Evolutionary conservation across 257 asterid species (phyloP).

Genomic region (Striga asiatica): DNA sequence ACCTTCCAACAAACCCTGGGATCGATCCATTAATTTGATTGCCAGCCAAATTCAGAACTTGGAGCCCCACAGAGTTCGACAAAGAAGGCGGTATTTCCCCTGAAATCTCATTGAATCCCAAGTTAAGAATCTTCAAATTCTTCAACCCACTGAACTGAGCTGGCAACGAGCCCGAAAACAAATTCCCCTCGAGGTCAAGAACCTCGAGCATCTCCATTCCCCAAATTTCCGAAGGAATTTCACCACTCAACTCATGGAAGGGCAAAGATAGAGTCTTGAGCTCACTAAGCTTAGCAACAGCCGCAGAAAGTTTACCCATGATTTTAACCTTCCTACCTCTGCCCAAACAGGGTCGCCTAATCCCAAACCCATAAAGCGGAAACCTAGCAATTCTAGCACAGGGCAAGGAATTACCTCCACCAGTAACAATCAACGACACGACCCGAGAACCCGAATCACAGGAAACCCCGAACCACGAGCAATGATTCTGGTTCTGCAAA

Average conservation of each 20-base stretch:
- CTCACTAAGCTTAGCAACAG: constrained; percentile 50
- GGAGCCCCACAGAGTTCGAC: constrained; percentile 37
- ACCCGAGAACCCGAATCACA: constrained; percentile 68
- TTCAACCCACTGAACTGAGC: constrained; percentile 47
- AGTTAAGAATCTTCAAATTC: constrained; percentile 60
- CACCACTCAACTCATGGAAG: constrained; percentile 68
- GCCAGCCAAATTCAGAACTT: constrained; percentile 70
- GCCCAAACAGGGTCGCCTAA: constrained; percentile 54
- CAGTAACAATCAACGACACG: constrained; percentile 53
- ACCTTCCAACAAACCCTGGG: constrained; percentile 48
- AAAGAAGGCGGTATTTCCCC: constrained; percentile 67
- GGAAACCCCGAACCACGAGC: constrained; percentile 69
- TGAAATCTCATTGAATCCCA: constrained; percentile 57
- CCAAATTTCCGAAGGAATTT: constrained; percentile 62
- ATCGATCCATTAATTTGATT: constrained; percentile 62
- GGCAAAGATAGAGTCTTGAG: constrained; percentile 70
- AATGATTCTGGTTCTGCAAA: constrained; percentile 35
- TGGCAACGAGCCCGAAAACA: constrained; percentile 50
- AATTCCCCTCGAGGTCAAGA: constrained; percentile 90
- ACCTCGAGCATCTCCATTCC: constrained; percentile 82
- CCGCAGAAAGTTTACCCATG: constrained; percentile 44
- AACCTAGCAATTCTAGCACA: constrained; percentile 65
- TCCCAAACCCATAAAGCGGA: constrained; percentile 77
- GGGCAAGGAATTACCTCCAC: constrained; percentile 72
- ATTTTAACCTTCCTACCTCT: constrained; percentile 22